Base-by-base conservation (phyloP, 371 early-diverging fungal genomes). In the Lichtheimia corymbifera region DNA sequence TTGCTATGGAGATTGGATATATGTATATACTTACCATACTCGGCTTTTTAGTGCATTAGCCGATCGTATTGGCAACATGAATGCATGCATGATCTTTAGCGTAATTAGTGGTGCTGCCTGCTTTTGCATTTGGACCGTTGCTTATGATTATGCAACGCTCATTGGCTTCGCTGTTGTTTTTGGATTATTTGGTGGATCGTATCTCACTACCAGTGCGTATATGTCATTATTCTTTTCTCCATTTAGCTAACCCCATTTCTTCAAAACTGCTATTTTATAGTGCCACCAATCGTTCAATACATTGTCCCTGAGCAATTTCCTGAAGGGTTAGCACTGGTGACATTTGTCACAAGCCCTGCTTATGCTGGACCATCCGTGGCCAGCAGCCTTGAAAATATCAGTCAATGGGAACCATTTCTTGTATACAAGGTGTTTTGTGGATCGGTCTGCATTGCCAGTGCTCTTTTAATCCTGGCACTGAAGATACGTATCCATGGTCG, bases 61-160 rank as follows among this genome's bases (percentile, higher is more conserved):
- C 24, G 84, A 84, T 61, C 59, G 57, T 5, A 57, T 82, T 44
- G 84, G 84, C 11, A 77, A 74, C 35, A 15, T 81, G 30, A 79
- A 81, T 49, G 66, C 72, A 22, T 66, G 73, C 52, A 53, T 73
- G 25, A 50, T 75, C 13, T 71, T 77, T 44, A 59, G 71, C 12
- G 20, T 65, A 5, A 53, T 80, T 15, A 63, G 76, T 15, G 62
- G 75, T 1, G 6, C 74, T 2, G 65, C 68, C 28, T 62, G 68
- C 43, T 51, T 77, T 13, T 50, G 80, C 17, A 73, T 80, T 30
- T 84, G 84, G 84, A 74, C 76, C 2, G 79, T 84, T 65, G 70
- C 83, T 6, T 61, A 56, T 25, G 61, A 2, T 7, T 79, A 78
- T 53, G 71, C 71, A 12, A 58, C 55, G 1, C 54, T 83, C 11